These are phyloP conservation scores for Astragalus glycyphyllos DNA, from an alignment of 306 rosid genomes.

Conservation along the genomic window DNA sequence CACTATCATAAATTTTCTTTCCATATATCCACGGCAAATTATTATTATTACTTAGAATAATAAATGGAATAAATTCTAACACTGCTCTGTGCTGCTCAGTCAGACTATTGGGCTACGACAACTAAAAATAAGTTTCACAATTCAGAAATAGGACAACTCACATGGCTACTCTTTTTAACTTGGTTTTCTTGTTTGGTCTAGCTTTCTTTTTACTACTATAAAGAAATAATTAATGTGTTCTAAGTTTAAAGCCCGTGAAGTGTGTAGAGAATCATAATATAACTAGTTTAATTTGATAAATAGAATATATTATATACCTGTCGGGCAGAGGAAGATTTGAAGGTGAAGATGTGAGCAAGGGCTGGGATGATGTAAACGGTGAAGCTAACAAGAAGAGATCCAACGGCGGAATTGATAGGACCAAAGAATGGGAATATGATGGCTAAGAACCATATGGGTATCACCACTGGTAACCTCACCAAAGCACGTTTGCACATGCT, in stretches of 20 bases:
- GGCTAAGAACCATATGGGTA: slow-evolving; percentile 97
- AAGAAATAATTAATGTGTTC: background rate
- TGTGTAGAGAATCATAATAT: background rate
- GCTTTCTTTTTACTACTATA: background rate
- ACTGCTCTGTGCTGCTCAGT: slow-evolving; percentile 23
- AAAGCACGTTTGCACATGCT: slow-evolving; percentile 95
- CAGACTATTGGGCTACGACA: slow-evolving; percentile 31
- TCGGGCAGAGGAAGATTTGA: slow-evolving; percentile 78
- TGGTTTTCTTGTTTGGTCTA: background rate
- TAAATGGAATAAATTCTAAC: slow-evolving; percentile 37
- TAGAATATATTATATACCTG: slow-evolving; percentile 55
- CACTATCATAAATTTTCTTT: slow-evolving; percentile 13
- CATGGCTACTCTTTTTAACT: background rate
- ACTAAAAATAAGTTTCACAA: background rate
- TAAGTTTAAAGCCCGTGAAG: background rate
- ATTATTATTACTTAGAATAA: slow-evolving; percentile 27
- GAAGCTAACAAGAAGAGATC: slow-evolving; percentile 96
- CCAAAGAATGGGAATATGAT: slow-evolving; percentile 95
- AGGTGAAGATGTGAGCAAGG: slow-evolving; percentile 86
- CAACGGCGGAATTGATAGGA: slow-evolving; percentile 96
- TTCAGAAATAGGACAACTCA: slow-evolving; percentile 29
- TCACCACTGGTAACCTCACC: slow-evolving; percentile 88
- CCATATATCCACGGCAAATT: slow-evolving; percentile 8
- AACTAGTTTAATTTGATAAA: background rate
- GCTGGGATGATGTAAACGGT: slow-evolving; percentile 96